Base-by-base conservation (phyloP, 306 rosid species). In the Cucurbita moschata region DNA sequence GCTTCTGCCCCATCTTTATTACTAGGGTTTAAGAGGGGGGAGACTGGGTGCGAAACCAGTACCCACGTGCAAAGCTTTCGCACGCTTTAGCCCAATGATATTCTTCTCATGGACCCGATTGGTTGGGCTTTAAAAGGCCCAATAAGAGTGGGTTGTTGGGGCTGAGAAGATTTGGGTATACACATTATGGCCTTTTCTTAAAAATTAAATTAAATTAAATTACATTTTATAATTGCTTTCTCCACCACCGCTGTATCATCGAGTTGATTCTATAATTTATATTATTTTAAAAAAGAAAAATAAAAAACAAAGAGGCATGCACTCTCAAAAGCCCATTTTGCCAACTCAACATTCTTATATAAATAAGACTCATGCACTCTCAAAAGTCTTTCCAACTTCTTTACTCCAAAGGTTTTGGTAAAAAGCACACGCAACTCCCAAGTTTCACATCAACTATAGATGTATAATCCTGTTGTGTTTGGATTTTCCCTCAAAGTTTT, bases 21-120 rank as follows among this genome's bases (percentile, higher is more conserved):
- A 19, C 56, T 60, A 74, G 77, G 77, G 77, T 74, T 74, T 74
- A 74, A 59, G 63, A 3, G 8, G 63, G 6, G 6, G 8, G 70
- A 50, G 23, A 13, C 26, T 73, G 69, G 53, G 15, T n/a, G 9
- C 53, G 6, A 44, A 50, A 5, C 13, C 10, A 1, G 64, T 39
- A 19, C 76, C 64, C 64, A 60, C 77, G 70, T 74, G 70, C 69
- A 12, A 59, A 59, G 30, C 1, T 21, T 5, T 15, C 43, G 12
- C 57, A 49, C 59, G 74, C 14, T 13, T 15, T 14, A 35, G 40
- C 44, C 74, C 73, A 46, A 68, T 21, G 4, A 66, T 68, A 44
- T 50, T 50, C 26, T 50, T 70, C 6, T 49, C 59, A 14, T 14
- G 1, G 3, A 26, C 8, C 16, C 21, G 30, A 8, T 26, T 16